Conservation (phyloP, 1,284 basidiomycete species). For the Naganishia liquefaciens region DNA sequence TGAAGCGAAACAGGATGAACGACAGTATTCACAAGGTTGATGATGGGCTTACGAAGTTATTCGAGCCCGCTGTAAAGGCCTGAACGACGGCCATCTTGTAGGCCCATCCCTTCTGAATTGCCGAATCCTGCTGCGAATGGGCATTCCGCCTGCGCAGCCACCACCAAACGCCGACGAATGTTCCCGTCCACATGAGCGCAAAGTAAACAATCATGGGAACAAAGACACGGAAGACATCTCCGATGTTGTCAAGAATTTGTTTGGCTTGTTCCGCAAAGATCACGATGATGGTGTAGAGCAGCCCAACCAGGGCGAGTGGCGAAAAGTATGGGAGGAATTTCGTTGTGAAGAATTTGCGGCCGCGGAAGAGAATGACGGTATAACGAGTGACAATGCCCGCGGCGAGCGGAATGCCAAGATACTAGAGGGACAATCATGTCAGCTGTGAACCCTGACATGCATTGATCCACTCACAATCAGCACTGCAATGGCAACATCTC, state of each 20-base stretch:
- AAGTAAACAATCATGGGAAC: constrained; percentile 81
- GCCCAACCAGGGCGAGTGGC: constrained; percentile 69
- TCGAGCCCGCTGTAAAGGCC: constrained; percentile 58
- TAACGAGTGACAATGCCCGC: constrained; percentile 71
- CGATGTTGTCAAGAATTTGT: constrained; percentile 66
- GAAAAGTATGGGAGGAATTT: constrained; percentile 70
- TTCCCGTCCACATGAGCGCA: constrained; percentile 69
- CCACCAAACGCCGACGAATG: constrained; percentile 63
- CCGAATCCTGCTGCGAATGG: constrained; percentile 38
- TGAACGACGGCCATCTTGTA: constrained; percentile 73
- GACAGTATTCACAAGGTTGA: background rate
- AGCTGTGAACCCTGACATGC: background rate
- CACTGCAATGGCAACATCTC: constrained; percentile 70
- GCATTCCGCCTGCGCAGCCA: constrained; percentile 48
- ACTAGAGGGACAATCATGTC: constrained; percentile 54
- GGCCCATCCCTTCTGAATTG: constrained; percentile 16
- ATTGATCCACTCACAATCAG: constrained; percentile 55
- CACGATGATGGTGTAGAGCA: constrained; percentile 69
- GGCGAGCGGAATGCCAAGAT: constrained; percentile 68
- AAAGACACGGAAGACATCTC: constrained; percentile 72
- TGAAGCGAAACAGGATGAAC: constrained; percentile 23
- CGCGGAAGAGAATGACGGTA: constrained; percentile 57
- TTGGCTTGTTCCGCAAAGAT: constrained; percentile 67
- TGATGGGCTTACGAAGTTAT: constrained; percentile 53
- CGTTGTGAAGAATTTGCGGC: constrained; percentile 59